phyloP scores from a whole-genome alignment of 2,329 filamentous ascomycete genomes.

The Aurifilum marmelostoma region DNA sequence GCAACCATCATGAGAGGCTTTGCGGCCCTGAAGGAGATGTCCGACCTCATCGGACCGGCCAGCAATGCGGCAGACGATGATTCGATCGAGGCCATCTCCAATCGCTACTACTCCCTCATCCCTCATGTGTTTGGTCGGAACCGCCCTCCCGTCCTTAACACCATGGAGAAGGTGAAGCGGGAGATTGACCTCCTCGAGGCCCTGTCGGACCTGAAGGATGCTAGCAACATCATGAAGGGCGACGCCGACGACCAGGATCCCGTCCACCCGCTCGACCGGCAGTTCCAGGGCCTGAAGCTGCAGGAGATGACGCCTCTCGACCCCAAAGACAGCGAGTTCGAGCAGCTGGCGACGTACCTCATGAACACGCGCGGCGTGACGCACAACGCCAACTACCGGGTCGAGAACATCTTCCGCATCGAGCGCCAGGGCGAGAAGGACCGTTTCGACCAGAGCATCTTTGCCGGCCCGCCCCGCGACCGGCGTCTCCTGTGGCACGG shows the following conservation, averaged over 20 bases:
- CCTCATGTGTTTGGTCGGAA: constrained; percentile 80
- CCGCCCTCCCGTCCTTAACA: constrained; percentile 69
- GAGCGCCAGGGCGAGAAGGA: constrained; percentile 72
- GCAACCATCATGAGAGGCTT: constrained; percentile 75
- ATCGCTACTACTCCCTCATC: constrained; percentile 79
- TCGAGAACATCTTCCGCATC: constrained; percentile 82
- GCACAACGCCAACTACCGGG: constrained; percentile 61
- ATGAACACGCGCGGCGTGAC: constrained; percentile 67
- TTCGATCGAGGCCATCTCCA: constrained; percentile 63
- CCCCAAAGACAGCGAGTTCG: constrained; percentile 62
- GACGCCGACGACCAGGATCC: constrained; percentile 54
- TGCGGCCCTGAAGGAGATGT: constrained; percentile 74
- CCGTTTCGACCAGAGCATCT: constrained; percentile 65
- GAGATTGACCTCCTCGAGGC: constrained; percentile 82
- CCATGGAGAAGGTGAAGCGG: constrained; percentile 62
- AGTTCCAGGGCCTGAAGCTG: constrained; percentile 72
- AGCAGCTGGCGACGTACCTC: constrained; percentile 68
- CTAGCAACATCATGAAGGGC: constrained; percentile 75
- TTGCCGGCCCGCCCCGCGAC: constrained; percentile 57
- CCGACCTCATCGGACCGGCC: constrained; percentile 64
- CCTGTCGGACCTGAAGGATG: constrained; percentile 83
- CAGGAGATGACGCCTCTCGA: constrained; percentile 76
- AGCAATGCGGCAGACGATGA: constrained; percentile 51
- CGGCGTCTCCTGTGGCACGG: constrained; percentile 87
- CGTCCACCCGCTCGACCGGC: constrained; percentile 70